Evolutionary conservation across 208 protist genomes (phyloP), one percentile per base, ranked within the genome.

Genomic region (Wallacemonas sp.): DNA sequence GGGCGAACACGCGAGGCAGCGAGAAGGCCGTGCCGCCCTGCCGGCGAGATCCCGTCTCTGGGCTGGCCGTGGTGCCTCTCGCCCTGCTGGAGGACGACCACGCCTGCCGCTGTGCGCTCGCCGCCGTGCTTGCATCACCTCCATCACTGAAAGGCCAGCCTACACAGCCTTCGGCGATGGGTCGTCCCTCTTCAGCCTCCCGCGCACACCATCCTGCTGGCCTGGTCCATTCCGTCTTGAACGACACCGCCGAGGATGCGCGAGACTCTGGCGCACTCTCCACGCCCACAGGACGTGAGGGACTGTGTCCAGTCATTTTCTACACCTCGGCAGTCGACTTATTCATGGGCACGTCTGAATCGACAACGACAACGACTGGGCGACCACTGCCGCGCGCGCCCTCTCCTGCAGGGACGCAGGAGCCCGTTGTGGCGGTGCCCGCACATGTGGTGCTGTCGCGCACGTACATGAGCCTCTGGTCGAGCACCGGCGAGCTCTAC

Each of bases 121-220:
- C 52, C 36, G n/a, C 52, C 25, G 31, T 59, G 26, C 52, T 59
- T n/a, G 26, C 48, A 55, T n/a, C n/a, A n/a, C n/a, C n/a, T n/a
- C n/a, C n/a, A n/a, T n/a, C n/a, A n/a, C n/a, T n/a, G n/a, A n/a
- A n/a, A n/a, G n/a, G n/a, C n/a, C n/a, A n/a, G n/a, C n/a, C n/a
- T n/a, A n/a, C n/a, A n/a, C n/a, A n/a, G n/a, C n/a, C n/a, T n/a
- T n/a, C n/a, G n/a, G n/a, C n/a, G n/a, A n/a, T n/a, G n/a, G n/a
- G n/a, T n/a, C n/a, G n/a, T n/a, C n/a, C n/a, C n/a, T n/a, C n/a
- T n/a, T n/a, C n/a, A n/a, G n/a, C n/a, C n/a, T n/a, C n/a, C n/a
- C n/a, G n/a, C n/a, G n/a, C n/a, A n/a, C n/a, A n/a, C n/a, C 29
- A 36, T 8, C 52, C 52, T 3, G 16, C 5, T 41, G 52, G 52